Evolutionary conservation across 2,329 filamentous ascomycete species (phyloP).

Genomic region (Westerdykella aurantiaca): DNA sequence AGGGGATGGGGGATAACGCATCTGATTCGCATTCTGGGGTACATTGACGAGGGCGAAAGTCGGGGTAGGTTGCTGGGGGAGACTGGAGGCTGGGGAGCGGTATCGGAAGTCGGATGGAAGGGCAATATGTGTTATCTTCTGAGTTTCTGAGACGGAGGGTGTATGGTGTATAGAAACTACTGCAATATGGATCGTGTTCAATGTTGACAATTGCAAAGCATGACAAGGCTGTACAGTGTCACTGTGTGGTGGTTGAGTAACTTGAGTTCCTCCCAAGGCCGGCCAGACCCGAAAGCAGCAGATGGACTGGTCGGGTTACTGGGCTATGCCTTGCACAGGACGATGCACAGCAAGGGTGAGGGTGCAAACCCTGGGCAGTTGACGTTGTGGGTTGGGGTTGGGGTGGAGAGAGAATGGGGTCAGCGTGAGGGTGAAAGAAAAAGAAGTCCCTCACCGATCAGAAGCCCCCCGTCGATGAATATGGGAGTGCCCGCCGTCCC

Average conservation of each 20-base stretch:
- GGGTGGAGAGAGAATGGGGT: background rate
- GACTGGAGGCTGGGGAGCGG: background rate
- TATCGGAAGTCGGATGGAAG: too few species aligned
- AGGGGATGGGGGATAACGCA: background rate
- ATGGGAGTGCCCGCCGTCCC: background rate
- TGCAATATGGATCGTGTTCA: background rate
- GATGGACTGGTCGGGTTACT: too few species aligned
- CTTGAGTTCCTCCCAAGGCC: too few species aligned
- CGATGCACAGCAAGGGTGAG: too few species aligned
- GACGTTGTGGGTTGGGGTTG: background rate
- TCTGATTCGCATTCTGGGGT: background rate
- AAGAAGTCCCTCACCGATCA: background rate
- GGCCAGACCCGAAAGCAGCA: too few species aligned
- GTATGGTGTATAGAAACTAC: background rate
- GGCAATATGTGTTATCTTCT: background rate
- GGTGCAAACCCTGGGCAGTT: too few species aligned
- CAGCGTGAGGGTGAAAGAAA: background rate
- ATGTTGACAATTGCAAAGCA: background rate
- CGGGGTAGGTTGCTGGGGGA: background rate
- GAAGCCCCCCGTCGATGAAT: background rate
- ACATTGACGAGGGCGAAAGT: background rate
- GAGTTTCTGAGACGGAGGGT: background rate
- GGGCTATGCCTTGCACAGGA: too few species aligned
- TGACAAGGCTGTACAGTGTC: too few species aligned
- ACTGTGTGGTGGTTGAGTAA: too few species aligned